Evolutionary conservation across 1,139 yeast genomes (phyloP), one percentile per base, ranked within the genome.

Genomic region (Protomyces pachydermus): DNA sequence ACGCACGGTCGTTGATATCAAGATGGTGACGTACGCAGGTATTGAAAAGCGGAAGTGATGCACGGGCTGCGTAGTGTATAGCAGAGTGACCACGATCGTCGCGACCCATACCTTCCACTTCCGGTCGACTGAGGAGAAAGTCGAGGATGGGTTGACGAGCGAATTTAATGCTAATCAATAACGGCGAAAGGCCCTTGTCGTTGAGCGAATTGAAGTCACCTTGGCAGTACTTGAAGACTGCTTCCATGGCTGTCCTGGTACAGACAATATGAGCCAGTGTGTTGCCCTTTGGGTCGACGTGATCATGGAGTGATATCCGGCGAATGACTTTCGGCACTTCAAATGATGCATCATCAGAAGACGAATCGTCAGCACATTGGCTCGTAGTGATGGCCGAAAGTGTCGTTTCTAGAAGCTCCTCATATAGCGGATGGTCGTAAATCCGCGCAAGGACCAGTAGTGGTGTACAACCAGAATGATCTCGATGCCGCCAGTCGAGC

Each of bases 401-500:
- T 0, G 85, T 83, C 2, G 72, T 73, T 14, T 71, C 67, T 2
- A 89, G 74, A 70, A 91, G 74, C 1, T 72, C 73, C 1, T 77
- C 73, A 72, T 91, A 91, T 34, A 83, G 74, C 0, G 82, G 76
- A 69, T 88, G 93, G 72, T 91, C 97, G 74, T 91, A 91, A 68
- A 93, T 85, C 58, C 97, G 78, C 69, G 90, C 84, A 3, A 89
- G 74, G 5, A 89, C 82, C 73, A 88, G 85, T 14, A 91, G 75
- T 0, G 98, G 96, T 0, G 98, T 89, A 68, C 88, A 90, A 0
- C 86, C 84, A 67, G 82, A 84, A 20, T 71, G 68, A 71, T 93
- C 98, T 61, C 81, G 81, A n/a, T 76, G 72, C 38, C 78, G 81
- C 98, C 97, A 93, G 70, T 87, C 79, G 4, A 89, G 78, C 56